phyloP scores from a whole-genome alignment of 192 early-diverging fungal genomes.

The Geranomyces variabilis region DNA sequence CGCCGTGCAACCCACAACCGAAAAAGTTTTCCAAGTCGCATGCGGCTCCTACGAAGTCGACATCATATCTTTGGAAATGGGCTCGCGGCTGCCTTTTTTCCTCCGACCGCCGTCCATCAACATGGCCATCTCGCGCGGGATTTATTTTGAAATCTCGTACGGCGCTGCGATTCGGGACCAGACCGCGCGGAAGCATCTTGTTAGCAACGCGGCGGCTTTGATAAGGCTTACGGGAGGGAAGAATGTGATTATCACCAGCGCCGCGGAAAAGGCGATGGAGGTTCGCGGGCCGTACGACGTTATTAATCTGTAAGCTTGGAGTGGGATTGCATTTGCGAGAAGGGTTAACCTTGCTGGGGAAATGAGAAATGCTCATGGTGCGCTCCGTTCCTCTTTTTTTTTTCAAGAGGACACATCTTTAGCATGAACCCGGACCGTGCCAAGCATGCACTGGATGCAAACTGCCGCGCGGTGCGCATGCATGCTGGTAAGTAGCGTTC shows the following conservation, averaged over 20 bases:
- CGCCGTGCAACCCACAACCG: conserved; percentile 71
- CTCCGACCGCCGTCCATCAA: conserved; percentile 69
- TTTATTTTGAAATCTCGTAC: conserved; percentile 81
- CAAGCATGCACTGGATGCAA: conserved; percentile 57
- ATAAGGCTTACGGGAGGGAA: conserved; percentile 74
- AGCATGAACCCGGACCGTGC: conserved; percentile 61
- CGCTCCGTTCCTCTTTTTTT: background rate
- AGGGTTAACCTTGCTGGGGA: background rate
- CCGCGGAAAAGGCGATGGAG: conserved; percentile 70
- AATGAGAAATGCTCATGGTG: background rate
- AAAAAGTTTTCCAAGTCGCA: conserved; percentile 73
- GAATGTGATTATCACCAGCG: conserved; percentile 76
- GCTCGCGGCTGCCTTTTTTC: conserved; percentile 66
- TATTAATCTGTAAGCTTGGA: conserved; percentile 69
- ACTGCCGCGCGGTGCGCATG: conserved; percentile 56
- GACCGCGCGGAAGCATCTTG: conserved; percentile 61
- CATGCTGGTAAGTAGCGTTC: conserved; percentile 48
- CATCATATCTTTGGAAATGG: conserved; percentile 78
- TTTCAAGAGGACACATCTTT: conserved; percentile 59
- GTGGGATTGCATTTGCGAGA: too few relatives aligned
- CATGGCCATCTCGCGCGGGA: conserved; percentile 70
- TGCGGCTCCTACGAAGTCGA: conserved; percentile 74
- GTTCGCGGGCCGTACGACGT: conserved; percentile 77
- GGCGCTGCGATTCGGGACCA: conserved; percentile 64
- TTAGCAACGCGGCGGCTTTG: conserved; percentile 67